Evolutionary conservation across 2,329 filamentous ascomycete species (phyloP).

Genomic region (Xenoacremonium recifei): DNA sequence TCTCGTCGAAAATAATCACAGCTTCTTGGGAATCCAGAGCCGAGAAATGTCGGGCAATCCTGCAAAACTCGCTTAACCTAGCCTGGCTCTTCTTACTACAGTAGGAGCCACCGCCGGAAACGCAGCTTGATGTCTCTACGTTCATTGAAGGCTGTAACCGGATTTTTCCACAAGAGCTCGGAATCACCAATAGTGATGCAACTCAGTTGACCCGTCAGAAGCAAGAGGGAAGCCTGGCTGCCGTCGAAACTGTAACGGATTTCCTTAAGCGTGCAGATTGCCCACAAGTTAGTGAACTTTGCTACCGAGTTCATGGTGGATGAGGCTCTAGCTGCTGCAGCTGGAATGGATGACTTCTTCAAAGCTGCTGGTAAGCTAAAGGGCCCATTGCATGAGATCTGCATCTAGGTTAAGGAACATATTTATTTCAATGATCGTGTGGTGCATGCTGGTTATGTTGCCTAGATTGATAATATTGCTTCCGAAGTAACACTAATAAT

Average conservation of each 20-base stretch:
- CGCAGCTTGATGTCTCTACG: not conserved
- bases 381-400: conserved; percentile 15
- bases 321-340: conserved; percentile 12
- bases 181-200: conserved; percentile 3
- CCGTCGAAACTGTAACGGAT: conserved; percentile 6
- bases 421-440: conserved; percentile 12
- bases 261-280: conserved; percentile 18
- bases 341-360: conserved; percentile 10
- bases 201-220: conserved; percentile 1
- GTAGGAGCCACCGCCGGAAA: conserved; percentile 3
- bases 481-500: conserved; percentile 7
- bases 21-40: conserved; percentile 8
- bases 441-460: conserved; percentile 9
- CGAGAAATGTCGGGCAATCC: conserved; percentile 7
- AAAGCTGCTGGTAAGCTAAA: conserved; percentile 1
- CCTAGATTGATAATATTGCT: conserved; percentile 9
- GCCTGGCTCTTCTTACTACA: conserved; percentile 6
- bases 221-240: conserved; percentile 3
- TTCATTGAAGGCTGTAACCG: not conserved
- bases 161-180: not conserved
- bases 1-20: too few species aligned
- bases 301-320: conserved; percentile 19
- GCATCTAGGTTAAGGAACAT: conserved; percentile 18
- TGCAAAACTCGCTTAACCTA: conserved; percentile 4
- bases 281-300: conserved; percentile 17